Percentiles rank a stretch among this genome's conserved stretches.
Conservation (phyloP, 139 green algal species). For the Penium margaritaceum region DNA sequence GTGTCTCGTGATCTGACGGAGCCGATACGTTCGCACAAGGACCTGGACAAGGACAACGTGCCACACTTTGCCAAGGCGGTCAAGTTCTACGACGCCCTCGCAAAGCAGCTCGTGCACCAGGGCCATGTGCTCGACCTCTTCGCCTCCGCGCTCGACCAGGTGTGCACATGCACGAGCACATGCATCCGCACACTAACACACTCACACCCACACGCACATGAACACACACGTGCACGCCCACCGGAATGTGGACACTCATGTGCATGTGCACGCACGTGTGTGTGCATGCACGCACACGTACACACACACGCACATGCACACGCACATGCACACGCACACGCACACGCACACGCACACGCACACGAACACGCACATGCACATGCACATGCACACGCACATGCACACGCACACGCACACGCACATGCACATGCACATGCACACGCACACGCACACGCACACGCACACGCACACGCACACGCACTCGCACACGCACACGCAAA, state of each 20-base stretch:
- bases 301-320: background rate
- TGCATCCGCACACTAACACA: background rate
- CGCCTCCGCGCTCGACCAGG: slow-evolving; percentile 81
- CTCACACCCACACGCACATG: background rate
- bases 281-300: background rate
- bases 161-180: background rate
- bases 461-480: background rate
- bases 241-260: background rate
- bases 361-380: background rate
- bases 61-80: slow-evolving; percentile 76
- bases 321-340: background rate
- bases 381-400: background rate
- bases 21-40: slow-evolving; percentile 79
- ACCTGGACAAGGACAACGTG: slow-evolving; percentile 83
- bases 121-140: slow-evolving; percentile 89
- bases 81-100: slow-evolving; percentile 78
- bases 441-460: background rate
- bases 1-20: slow-evolving; percentile 64
- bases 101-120: slow-evolving; percentile 61
- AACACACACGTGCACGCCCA: background rate
- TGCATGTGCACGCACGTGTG: background rate
- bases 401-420: background rate
- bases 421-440: background rate
- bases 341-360: background rate
- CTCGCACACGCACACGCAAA: background rate